These are phyloP conservation scores for Phialophora expanda DNA, from an alignment of 2,329 filamentous ascomycete genomes.

Conservation along the genomic window DNA sequence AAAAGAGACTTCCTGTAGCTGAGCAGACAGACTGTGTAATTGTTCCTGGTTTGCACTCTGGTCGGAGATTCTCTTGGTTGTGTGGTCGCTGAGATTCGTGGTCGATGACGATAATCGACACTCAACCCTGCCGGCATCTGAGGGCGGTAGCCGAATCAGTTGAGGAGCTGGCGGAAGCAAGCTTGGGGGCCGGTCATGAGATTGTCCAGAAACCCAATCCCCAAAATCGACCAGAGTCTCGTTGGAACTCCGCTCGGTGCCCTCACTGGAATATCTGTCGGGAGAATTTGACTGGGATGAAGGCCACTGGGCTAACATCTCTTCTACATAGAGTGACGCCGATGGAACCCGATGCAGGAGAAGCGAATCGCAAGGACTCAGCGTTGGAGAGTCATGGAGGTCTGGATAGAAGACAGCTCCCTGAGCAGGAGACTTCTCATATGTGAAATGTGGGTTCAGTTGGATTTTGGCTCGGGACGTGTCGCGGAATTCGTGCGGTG, in stretches of 20 bases:
- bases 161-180: conserved; percentile 28
- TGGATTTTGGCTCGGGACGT: conserved; percentile 17
- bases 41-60: conserved; percentile 3
- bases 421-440: not conserved
- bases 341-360: conserved; percentile 30
- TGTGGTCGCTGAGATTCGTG: not conserved
- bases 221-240: conserved; percentile 18
- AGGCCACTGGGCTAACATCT: conserved; percentile 27
- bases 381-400: conserved; percentile 11
- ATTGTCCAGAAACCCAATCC: conserved; percentile 16
- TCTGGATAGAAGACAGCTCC: conserved; percentile 6
- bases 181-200: conserved; percentile 15
- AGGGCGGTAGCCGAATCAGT: not conserved
- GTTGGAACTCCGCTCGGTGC: conserved; percentile 13
- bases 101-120: conserved; percentile 24
- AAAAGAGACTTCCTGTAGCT: conserved; percentile 19
- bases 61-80: conserved; percentile 2
- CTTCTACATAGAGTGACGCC: conserved; percentile 23
- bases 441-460: conserved; percentile 8
- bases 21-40: conserved; percentile 1
- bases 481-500: conserved; percentile 20
- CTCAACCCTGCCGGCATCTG: conserved; percentile 20
- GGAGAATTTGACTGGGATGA: not conserved
- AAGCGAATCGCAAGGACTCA: conserved; percentile 17
- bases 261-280: not conserved